Evolutionary conservation across 1,139 yeast species (phyloP), one percentile per base, ranked within the genome.

Genomic region (Geotrichum bryndzae): DNA sequence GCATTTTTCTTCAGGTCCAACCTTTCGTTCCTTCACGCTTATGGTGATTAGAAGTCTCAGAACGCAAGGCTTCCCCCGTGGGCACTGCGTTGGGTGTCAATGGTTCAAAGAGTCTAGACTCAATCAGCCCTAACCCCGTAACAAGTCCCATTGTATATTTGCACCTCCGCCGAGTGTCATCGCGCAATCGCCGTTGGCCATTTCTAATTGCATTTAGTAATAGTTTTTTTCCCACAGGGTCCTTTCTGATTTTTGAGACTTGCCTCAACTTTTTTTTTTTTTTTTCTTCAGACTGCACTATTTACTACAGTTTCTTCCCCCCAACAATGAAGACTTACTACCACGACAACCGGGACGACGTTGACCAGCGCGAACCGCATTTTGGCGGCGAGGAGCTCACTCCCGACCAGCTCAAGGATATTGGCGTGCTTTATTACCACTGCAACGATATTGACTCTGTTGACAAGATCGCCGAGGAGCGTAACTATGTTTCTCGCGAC

Each of bases 401-500:
- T 0, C 67, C 66, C 2, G 83, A 80, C 13, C 77, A 81, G 58
- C 79, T 92, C 59, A 77, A 75, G 3, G 71, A 78, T 54, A 68
- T 91, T 31, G 97, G 97, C 0, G 96, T 91, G 1, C 73, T 86
- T 51, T 88, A 90, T 72, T 81, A 76, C 69, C 76, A 84, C 60
- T 77, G 85, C 54, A 79, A 79, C 38, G 77, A 82, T 18, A 72
- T 77, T 18, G 86, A 80, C 2, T 83, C 84, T 45, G 90, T 92
- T 57, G 81, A 92, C 70, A 73, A 71, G 18, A 72, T 94, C 33
- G 97, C 97, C 15, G 66, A 68, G 22, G 80, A 87, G 66, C 82
- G 98, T 64, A 73, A 81, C 46, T 94, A 94, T 77, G 87, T 84
- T 73, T 91, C 91, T 75, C 77, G 96, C 65, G 99, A 94, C 74